Base-by-base conservation (phyloP, 1,139 yeast genomes). In the Pichia sp. region DNA sequence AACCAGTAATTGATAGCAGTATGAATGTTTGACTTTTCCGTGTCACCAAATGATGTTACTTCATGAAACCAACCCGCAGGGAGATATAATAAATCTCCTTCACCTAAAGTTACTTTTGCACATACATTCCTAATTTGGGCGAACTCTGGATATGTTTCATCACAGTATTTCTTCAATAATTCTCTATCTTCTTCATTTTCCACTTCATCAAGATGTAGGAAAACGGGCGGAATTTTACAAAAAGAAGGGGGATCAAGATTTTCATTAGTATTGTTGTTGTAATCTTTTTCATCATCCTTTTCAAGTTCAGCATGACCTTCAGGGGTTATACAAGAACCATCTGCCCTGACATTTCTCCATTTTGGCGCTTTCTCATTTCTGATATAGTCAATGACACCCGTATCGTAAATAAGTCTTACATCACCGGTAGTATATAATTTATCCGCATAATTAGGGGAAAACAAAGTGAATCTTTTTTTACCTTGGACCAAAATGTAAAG, bases 21-120 rank as follows among this genome's bases (percentile, higher is more conserved):
- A 54, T 82, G 89, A 5, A 68, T 62, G 31, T 43, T 41, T 21
- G 61, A 57, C n/a, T 43, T 40, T 17, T 30, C 31, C 10, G 45
- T 48, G 18, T 45, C 52, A 1, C 81, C 79, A 56, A 67, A 78
- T n/a, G 85, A 78, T 0, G 83, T 72, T 1, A 82, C 91, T 56
- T 82, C 91, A 56, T 82, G 91, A 54, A 82, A 82, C 89, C 89
- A 82, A 1, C 89, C 86, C 1, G 84, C 72, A 1, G 91, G 91
- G 20, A 82, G 58, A 52, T 74, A 82, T 26, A 82, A 58, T 79
- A 79, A 74, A 36, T 80, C 78, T 0, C 86, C 86, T 0, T 80
- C 77, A 15, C 68, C 56, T 23, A 81, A 51, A 60, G 72, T 66
- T 4, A 77, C 76, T 43, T 68, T 63, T 1, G 47, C 31, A 2